A percentile compares a stretch with the other conserved stretches of the same genome.
Evolutionary conservation across 768 basidiomycete species (phyloP).

Genomic region (Suillus subaureus): DNA sequence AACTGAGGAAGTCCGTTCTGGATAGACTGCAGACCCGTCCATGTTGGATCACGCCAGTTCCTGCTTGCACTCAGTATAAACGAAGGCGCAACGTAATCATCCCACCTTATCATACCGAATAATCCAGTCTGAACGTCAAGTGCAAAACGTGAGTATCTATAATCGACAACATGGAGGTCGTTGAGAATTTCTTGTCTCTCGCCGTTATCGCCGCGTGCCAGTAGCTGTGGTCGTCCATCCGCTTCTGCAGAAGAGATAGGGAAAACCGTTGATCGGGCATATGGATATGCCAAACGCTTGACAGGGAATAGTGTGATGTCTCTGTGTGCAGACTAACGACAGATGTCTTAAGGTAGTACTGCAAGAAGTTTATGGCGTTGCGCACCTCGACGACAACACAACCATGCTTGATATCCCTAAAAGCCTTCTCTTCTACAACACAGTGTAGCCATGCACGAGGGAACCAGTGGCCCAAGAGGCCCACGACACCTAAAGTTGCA

Average conservation of each 20-base stretch:
- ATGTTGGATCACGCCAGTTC: slow-evolving; percentile 86
- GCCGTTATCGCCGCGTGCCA: slow-evolving; percentile 33
- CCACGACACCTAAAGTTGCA: slow-evolving; percentile 69
- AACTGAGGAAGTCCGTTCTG: slow-evolving; percentile 61
- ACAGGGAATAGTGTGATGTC: slow-evolving; percentile 80
- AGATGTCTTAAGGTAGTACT: neutral
- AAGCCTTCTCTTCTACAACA: slow-evolving; percentile 82
- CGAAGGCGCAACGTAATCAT: slow-evolving; percentile 7
- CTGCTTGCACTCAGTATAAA: slow-evolving; percentile 41
- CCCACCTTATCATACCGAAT: slow-evolving; percentile 80
- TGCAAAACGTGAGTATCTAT: slow-evolving; percentile 90
- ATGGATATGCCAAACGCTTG: slow-evolving; percentile 68
- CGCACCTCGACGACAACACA: slow-evolving; percentile 91
- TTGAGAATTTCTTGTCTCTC: slow-evolving; percentile 43
- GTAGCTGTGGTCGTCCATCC: slow-evolving; percentile 27
- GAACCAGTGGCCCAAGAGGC: slow-evolving; percentile 90
- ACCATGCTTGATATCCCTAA: slow-evolving; percentile 66
- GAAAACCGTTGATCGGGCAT: slow-evolving; percentile 82
- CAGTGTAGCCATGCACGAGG: slow-evolving; percentile 89
- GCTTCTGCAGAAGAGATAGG: slow-evolving; percentile 38
- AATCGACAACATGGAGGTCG: slow-evolving; percentile 74
- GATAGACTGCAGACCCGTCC: slow-evolving; percentile 63
- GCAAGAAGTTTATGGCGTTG: slow-evolving; percentile 13
- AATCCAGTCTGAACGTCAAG: slow-evolving; percentile 82
- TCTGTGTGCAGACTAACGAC: slow-evolving; percentile 74